Evolutionary conservation across 2,329 filamentous ascomycete species (phyloP), one percentile per base, ranked within the genome.

Genomic region (Fusarium coicis): DNA sequence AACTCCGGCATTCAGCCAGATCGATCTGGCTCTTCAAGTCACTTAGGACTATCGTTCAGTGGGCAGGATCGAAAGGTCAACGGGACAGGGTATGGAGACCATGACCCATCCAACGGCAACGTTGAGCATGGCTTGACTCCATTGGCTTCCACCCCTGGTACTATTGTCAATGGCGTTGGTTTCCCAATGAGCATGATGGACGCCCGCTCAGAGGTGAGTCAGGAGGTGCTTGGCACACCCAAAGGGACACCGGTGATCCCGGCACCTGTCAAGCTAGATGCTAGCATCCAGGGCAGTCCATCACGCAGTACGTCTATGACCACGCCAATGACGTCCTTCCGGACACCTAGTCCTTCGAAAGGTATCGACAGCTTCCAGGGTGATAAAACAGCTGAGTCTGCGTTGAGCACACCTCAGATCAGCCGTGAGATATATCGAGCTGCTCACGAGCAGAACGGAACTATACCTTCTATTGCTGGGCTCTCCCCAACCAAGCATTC

Each of bases 401-500:
- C 76, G 23, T 66, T 79, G 39, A 77, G 75, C 53, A 79, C 78
- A 36, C 78, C 78, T 39, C 70, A 77, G 36, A 78, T 79, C 54
- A 77, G 72, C 58, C 76, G 75, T 50, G 76, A 78, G 30, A 74
- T 78, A 18, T 79, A 77, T 59, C 72, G 73, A 36, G 74, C 78
- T 26, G 70, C 77, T 23, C 67, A 79, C 23, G 63, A 72, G 28
- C 70, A 76, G 43, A 78, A 79, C 26, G 84, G 58, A 78, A 86
- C 59, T 81, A 83, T 64, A 7, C 84, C 86, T 32, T 79, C 82
- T 7, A 82, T 82, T 55, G 86, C 84, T 21, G 87, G 87, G 7
- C 73, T 87, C 32, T 89, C 87, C 18, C 87, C 87, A 4, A 85
- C 82, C 34, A 89, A 89, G 75, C 84, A 86, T 59, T 88, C 87